phyloP scores from a whole-genome alignment of 2,329 filamentous ascomycete species.

The Talaromyces albobiverticillius region DNA sequence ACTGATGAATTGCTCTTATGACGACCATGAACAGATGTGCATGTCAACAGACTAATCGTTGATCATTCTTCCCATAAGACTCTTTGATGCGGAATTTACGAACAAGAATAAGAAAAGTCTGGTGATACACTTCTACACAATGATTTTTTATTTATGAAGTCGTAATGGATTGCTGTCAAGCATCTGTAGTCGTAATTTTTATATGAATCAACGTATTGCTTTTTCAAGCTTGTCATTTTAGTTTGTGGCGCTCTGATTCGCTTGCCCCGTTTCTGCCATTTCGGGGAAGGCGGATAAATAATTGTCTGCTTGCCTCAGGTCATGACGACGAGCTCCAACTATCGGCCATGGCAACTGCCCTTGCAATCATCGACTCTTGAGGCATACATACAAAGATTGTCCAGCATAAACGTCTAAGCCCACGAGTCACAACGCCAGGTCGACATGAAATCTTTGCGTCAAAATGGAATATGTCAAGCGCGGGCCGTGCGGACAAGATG shows the following conservation, averaged over 20 bases:
- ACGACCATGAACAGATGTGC: conserved; percentile 29
- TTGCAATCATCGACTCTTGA: neutral
- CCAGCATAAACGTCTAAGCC: neutral
- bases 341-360: too few species aligned
- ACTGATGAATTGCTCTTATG: conserved; percentile 32
- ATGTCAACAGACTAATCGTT: conserved; percentile 28
- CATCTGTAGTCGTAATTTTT: neutral
- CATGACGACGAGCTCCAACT: too few species aligned
- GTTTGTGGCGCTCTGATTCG: conserved; percentile 9
- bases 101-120: conserved; percentile 15
- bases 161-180: neutral
- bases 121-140: neutral
- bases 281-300: conserved; percentile 3
- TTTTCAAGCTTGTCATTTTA: neutral
- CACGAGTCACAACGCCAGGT: neutral
- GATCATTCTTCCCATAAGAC: conserved; percentile 6
- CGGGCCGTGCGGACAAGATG: conserved; percentile 54
- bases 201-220: neutral
- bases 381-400: neutral
- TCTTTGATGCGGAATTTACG: conserved; percentile 11
- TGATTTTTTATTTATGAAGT: neutral
- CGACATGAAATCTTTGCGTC: conserved; percentile 18
- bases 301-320: too few species aligned
- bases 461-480: conserved; percentile 44
- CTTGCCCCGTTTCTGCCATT: conserved; percentile 6